phyloP scores from a whole-genome alignment of 148 eudicot species.

The Limonium bicolor region DNA sequence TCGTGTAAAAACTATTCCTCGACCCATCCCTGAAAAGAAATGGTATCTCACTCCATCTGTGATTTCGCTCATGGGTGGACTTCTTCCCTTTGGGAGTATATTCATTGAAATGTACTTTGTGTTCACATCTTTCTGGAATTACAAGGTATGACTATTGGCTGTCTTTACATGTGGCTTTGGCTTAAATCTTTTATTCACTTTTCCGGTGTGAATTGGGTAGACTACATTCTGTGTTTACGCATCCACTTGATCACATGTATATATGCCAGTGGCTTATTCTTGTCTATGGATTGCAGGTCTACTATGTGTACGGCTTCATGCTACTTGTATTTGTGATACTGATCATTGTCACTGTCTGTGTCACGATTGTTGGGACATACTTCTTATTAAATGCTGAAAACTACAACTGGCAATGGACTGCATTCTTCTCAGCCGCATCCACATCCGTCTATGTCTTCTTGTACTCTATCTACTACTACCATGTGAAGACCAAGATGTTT shows the following conservation, averaged over 20 bases:
- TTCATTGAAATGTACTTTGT: conserved; percentile 81
- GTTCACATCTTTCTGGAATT: conserved; percentile 89
- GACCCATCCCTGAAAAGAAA: conserved; percentile 85
- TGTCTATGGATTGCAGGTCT: conserved; percentile 75
- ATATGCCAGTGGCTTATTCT: too few species aligned
- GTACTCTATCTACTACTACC: conserved; percentile 80
- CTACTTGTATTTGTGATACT: conserved; percentile 86
- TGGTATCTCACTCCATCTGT: conserved; percentile 89
- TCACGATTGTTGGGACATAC: conserved; percentile 94
- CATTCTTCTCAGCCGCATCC: conserved; percentile 83
- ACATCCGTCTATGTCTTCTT: conserved; percentile 80
- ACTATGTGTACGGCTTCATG: conserved; percentile 94
- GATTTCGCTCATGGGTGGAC: conserved; percentile 74
- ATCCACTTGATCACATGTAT: too few species aligned
- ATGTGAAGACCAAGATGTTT: conserved; percentile 88
- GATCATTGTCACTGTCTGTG: conserved; percentile 81
- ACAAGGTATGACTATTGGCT: conserved; percentile 50
- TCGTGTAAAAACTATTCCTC: conserved; percentile 79
- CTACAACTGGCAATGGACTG: conserved; percentile 96
- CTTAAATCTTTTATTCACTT: not conserved
- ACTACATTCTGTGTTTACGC: too few species aligned
- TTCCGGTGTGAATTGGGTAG: too few species aligned
- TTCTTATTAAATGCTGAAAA: conserved; percentile 97
- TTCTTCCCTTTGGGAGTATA: conserved; percentile 87
- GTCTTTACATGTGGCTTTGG: too few species aligned